phyloP scores from a whole-genome alignment of 345 rosid genomes.

The Eucalyptus cloeziana region DNA sequence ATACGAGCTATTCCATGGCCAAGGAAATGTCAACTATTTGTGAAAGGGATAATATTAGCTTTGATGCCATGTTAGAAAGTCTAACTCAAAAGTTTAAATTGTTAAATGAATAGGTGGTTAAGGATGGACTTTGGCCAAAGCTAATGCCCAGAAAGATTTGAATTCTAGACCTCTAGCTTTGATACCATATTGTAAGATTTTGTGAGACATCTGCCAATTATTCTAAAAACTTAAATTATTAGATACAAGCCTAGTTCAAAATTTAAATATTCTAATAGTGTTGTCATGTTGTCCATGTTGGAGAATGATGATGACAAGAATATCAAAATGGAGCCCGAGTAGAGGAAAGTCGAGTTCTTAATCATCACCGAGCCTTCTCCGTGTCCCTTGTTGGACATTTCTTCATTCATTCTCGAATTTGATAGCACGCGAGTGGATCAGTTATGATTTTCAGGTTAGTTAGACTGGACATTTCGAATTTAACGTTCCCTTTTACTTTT shows the following conservation, averaged over 20 bases:
- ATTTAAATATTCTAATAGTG: neutral
- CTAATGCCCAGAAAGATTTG: neutral
- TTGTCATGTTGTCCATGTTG: conserved; percentile 59
- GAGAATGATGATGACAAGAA: conserved; percentile 78
- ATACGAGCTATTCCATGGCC: neutral
- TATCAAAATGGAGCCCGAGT: conserved; percentile 47
- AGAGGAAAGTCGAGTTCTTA: conserved; percentile 73
- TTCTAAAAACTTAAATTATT: neutral
- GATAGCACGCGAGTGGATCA: neutral
- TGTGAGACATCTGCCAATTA: rapidly evolving
- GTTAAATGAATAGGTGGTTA: neutral
- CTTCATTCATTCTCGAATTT: neutral
- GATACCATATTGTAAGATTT: neutral
- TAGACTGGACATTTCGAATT: neutral
- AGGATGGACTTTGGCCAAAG: neutral
- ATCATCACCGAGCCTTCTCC: conserved; percentile 76
- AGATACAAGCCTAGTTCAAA: neutral
- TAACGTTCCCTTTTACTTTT: neutral
- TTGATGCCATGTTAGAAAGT: too few species aligned
- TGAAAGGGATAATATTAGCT: neutral
- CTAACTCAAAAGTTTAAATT: neutral
- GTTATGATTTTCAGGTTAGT: neutral
- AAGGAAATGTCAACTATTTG: too few species aligned
- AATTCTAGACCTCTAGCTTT: neutral
- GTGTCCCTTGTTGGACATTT: conserved; percentile 28